A percentile compares a stretch with the other conserved stretches of the same genome.
Conservation (phyloP, 116 monocot genomes). For the Zostera marina region DNA sequence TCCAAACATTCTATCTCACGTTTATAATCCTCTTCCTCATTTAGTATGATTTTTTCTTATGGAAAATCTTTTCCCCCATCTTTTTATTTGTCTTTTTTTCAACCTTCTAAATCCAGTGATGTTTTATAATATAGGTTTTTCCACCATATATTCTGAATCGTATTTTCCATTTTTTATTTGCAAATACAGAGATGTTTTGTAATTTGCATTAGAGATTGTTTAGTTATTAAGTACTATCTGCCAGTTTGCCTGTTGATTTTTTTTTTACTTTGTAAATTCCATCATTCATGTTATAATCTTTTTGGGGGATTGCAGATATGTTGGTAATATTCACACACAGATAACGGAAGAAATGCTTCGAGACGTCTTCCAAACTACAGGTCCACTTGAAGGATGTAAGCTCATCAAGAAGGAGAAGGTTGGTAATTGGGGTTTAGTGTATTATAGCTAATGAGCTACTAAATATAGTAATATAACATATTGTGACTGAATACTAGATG, state of each 20-base stretch:
- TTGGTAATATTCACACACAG: constrained; percentile 77
- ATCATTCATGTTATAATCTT: neutral
- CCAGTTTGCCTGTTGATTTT: neutral
- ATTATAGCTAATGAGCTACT: neutral
- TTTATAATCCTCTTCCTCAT: no score
- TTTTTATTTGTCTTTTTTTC: neutral
- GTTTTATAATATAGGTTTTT: no score
- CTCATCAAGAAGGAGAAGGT: constrained; percentile 98
- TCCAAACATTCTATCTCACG: no score
- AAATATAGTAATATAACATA: neutral
- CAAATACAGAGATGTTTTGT: no score
- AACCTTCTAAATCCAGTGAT: neutral
- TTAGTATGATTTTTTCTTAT: neutral
- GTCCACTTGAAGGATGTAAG: constrained; percentile 85
- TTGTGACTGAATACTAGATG: neutral
- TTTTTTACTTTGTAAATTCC: neutral
- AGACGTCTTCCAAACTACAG: constrained; percentile 84
- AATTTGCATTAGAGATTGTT: no score
- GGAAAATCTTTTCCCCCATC: neutral
- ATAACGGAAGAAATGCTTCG: constrained; percentile 74
- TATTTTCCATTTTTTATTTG: no score
- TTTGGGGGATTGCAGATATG: constrained; percentile 38
- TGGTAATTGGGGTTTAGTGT: constrained; percentile 4
- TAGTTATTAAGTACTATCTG: no score
- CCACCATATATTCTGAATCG: no score